Percentiles rank a stretch among this genome's conserved stretches.
These are phyloP conservation scores for Fusarium acutatum DNA, from an alignment of 2,329 filamentous ascomycete species.

Conservation along the genomic window DNA sequence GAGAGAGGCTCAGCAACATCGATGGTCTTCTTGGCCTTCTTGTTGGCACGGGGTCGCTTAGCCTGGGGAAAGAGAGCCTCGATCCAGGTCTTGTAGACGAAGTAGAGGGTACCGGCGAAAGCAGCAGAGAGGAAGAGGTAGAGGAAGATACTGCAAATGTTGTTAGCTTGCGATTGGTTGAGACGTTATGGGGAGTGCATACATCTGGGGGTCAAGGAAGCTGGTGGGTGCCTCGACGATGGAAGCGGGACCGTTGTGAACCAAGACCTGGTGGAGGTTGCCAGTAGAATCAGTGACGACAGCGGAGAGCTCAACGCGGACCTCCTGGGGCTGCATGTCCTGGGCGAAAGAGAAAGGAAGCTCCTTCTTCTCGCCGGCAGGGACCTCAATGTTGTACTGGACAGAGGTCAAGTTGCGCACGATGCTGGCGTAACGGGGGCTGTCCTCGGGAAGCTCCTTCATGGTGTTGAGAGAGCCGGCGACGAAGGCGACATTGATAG, in stretches of 20 bases:
- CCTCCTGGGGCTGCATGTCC: conserved; percentile 92
- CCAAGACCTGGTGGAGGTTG: conserved; percentile 77
- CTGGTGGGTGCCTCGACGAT: conserved; percentile 91
- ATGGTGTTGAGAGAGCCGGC: conserved; percentile 75
- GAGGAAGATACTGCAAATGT: conserved; percentile 81
- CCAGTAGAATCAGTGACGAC: conserved; percentile 75
- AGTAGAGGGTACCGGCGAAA: conserved; percentile 86
- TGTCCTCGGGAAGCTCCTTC: conserved; percentile 57
- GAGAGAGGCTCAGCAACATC: conserved; percentile 69
- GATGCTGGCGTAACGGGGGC: conserved; percentile 61
- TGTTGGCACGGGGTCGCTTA: conserved; percentile 70
- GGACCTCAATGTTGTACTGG: conserved; percentile 77
- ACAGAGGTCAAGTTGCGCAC: conserved; percentile 86
- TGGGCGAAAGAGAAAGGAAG: conserved; percentile 86
- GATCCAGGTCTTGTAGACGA: conserved; percentile 99
- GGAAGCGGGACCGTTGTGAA: conserved; percentile 83
- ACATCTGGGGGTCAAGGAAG: conserved; percentile 97
- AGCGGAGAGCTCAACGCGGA: conserved; percentile 79
- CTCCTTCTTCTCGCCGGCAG: conserved; percentile 77
- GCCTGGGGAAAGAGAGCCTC: conserved; percentile 94
- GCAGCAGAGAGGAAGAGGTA: conserved; percentile 87
- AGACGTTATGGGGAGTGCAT: conserved; percentile 48
- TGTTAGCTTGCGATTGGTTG: conserved; percentile 41
- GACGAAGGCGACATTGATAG: conserved; percentile 79
- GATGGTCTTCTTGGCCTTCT: conserved; percentile 72